phyloP scores from a whole-genome alignment of 306 rosid genomes.

The Casuarina cunninghamiana region DNA sequence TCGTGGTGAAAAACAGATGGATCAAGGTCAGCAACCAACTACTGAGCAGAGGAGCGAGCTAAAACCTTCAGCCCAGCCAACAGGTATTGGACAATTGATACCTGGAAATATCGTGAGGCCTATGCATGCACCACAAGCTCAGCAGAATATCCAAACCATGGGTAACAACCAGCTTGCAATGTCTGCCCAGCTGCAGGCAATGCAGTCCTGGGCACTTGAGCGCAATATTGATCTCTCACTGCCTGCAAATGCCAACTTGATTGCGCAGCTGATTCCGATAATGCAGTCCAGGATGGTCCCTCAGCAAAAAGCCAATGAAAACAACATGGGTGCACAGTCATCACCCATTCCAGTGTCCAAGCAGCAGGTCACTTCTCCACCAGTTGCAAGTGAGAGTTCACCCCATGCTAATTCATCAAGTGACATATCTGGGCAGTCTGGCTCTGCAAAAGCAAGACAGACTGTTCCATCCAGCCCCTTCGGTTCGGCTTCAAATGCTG shows the following conservation, averaged over 20 bases:
- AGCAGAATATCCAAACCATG: conserved; percentile 59
- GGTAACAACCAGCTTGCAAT: conserved; percentile 63
- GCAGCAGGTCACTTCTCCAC: conserved; percentile 73
- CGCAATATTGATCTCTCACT: conserved; percentile 74
- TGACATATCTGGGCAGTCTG: conserved; percentile 67
- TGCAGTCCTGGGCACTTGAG: conserved; percentile 86
- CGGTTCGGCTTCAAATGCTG: conserved; percentile 49
- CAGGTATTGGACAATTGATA: conserved; percentile 52
- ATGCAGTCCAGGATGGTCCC: conserved; percentile 72
- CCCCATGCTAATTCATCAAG: conserved; percentile 72
- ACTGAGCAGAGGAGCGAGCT: conserved; percentile 66
- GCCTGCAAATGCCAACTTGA: conserved; percentile 69
- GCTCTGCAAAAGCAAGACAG: conserved; percentile 72
- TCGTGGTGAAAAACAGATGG: conserved; percentile 73
- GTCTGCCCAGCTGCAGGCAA: conserved; percentile 69
- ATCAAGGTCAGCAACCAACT: conserved; percentile 65
- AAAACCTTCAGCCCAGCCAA: conserved; percentile 58
- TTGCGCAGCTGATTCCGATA: conserved; percentile 72
- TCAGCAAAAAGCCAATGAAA: conserved; percentile 64
- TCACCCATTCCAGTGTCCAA: conserved; percentile 63
- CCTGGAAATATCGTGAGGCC: conserved; percentile 67
- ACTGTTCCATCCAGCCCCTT: conserved; percentile 59
- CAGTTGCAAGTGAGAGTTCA: conserved; percentile 67
- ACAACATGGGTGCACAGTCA: conserved; percentile 60
- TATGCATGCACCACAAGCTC: conserved; percentile 54